Evolutionary conservation across 306 rosid species (phyloP).

Genomic region (Luffa aegyptiaca): DNA sequence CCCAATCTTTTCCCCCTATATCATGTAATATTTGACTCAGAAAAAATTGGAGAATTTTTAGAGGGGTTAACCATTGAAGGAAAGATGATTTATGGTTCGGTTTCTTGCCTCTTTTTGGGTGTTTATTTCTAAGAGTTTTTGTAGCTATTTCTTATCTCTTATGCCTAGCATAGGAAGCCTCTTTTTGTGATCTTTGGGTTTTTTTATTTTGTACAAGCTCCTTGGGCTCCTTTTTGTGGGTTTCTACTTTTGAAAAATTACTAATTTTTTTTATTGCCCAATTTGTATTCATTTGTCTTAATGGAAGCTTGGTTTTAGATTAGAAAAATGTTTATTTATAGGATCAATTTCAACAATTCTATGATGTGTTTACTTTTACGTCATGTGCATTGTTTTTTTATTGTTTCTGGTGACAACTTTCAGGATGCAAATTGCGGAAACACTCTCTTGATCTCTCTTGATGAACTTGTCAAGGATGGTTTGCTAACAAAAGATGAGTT

Average conservation of each 20-base stretch:
- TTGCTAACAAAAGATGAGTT: constrained; percentile 69
- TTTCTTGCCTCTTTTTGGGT: not conserved
- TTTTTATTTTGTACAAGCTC: not conserved
- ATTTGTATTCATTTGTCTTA: not conserved
- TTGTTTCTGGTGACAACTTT: constrained; percentile 7
- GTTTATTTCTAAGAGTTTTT: not conserved
- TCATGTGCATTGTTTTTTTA: not conserved
- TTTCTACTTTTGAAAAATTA: not conserved
- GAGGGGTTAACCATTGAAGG: not conserved
- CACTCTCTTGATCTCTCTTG: constrained; percentile 82
- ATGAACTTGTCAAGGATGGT: constrained; percentile 84
- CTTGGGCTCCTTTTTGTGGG: not conserved
- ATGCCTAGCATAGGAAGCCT: not conserved
- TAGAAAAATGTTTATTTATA: not conserved
- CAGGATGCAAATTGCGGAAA: constrained; percentile 98
- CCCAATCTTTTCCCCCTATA: not conserved
- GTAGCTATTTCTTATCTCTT: not conserved
- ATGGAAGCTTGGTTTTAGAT: not conserved
- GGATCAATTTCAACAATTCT: not conserved
- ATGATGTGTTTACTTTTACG: not conserved
- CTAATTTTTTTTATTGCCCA: not conserved
- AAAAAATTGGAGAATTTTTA: not conserved
- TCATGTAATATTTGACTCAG: not conserved
- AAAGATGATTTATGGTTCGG: not conserved
- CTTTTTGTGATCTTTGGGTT: not conserved